These are phyloP conservation scores for Murraya koenigii DNA, from an alignment of 345 rosid genomes.

Conservation along the genomic window DNA sequence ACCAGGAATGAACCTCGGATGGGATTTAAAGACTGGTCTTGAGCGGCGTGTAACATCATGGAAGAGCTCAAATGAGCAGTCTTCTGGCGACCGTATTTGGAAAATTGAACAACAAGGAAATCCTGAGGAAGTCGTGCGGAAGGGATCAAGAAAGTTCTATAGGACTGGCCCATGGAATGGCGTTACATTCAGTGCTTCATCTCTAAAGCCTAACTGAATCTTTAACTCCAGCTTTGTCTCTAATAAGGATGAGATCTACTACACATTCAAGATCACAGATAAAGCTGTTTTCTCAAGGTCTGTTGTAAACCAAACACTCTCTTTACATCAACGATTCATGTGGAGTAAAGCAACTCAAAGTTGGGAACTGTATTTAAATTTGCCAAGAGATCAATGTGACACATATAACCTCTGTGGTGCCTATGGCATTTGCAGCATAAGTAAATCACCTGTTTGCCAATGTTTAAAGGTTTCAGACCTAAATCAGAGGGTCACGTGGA, in stretches of 20 bases:
- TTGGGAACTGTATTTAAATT: conserved; percentile 31
- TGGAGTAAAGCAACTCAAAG: conserved; percentile 36
- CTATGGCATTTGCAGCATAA: conserved; percentile 29
- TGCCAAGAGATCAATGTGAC: conserved; percentile 48
- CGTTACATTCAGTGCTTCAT: conserved; percentile 29
- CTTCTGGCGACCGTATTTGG: conserved; percentile 35
- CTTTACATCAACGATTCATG: conserved; percentile 22
- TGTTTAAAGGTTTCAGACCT: conserved; percentile 41
- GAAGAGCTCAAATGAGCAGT: conserved; percentile 43
- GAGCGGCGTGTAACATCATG: conserved; percentile 38
- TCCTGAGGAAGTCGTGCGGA: conserved; percentile 35
- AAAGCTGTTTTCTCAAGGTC: conserved; percentile 26
- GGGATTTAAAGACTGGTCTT: conserved; percentile 31
- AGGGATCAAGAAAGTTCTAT: conserved; percentile 7
- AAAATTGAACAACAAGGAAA: conserved; percentile 19
- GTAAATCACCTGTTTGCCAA: conserved; percentile 19
- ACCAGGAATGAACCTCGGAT: conserved; percentile 53
- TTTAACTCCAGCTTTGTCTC: conserved; percentile 26
- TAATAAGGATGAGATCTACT: conserved; percentile 27
- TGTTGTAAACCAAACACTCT: conserved; percentile 24
- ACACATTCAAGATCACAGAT: conserved; percentile 16
- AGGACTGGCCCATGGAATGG: conserved; percentile 54
- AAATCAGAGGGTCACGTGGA: conserved; percentile 22
- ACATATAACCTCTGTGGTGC: conserved; percentile 29
- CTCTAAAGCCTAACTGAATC: conserved; percentile 8